phyloP scores from a whole-genome alignment of 2,329 filamentous ascomycete genomes.

The Botryotinia convoluta region DNA sequence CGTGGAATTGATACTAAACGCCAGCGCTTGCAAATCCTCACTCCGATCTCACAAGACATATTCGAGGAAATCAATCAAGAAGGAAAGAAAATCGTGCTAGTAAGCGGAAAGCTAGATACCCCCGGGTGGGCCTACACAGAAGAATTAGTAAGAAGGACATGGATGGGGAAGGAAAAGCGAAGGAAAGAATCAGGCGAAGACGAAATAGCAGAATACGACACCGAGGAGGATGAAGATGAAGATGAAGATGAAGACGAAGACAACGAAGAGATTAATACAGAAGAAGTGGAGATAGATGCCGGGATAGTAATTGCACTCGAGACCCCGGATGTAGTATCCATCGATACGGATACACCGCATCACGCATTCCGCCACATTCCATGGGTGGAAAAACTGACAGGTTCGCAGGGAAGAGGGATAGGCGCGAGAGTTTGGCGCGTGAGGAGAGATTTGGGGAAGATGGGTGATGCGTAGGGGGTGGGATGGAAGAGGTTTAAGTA shows the following conservation, averaged over 20 bases:
- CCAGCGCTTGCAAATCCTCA: constrained; percentile 61
- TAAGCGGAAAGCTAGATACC: constrained; percentile 66
- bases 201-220: neutral
- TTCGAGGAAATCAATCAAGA: constrained; percentile 44
- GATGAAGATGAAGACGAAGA: constrained; percentile 12
- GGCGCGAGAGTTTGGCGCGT: constrained; percentile 64
- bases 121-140: constrained; percentile 70
- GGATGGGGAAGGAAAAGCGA: constrained; percentile 22
- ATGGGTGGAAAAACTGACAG: constrained; percentile 59
- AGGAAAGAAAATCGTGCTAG: constrained; percentile 56
- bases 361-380: constrained; percentile 43
- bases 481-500: neutral
- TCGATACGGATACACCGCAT: neutral
- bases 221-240: constrained; percentile 11
- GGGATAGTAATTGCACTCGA: neutral
- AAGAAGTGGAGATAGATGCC: neutral
- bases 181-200: constrained; percentile 10
- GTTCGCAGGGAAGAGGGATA: constrained; percentile 53
- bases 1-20: constrained; percentile 61
- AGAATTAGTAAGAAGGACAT: constrained; percentile 47
- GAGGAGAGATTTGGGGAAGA: constrained; percentile 56
- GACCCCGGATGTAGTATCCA: neutral
- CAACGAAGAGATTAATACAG: neutral
- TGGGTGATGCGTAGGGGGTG: constrained; percentile 23
- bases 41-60: constrained; percentile 49